Base-by-base conservation (phyloP, 352 stramenopile genomes). In the Lagenidium giganteum region DNA sequence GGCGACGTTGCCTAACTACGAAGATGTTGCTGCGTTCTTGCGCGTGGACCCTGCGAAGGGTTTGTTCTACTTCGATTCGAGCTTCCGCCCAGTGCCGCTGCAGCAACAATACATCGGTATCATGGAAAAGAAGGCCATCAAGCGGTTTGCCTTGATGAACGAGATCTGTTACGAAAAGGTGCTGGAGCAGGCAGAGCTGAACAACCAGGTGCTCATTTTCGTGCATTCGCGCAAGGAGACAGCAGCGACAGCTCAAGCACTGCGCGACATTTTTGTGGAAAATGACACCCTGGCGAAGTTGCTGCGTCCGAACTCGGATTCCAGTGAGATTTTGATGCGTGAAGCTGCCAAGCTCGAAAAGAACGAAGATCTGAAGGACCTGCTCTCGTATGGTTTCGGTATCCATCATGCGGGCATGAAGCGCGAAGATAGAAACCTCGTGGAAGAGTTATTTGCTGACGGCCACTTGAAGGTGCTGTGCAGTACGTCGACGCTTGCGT, bases 91-190 rank as follows among this genome's bases (percentile, higher is more conserved):
- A 4, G 97, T 99, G 46, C 96, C 97, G 5, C 66, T 99, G 52
- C 95, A 99, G 66, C 97, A 99, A 78, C 96, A 99, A 66, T 99
- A 99, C 65, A 98, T 99, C 62, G 97, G 97, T 11, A 95, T 99
- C 31, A 99, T 96, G 36, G 96, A 99, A 67, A 97, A 97, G 56
- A 99, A 99, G 69, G 93, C 97, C 21, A 96, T 99, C 46, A 98
- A 98, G 66, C 82, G 96, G 2, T 98, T 99, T 54, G 83, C 96
- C 32, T 70, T 99, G 58, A 98, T 99, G 87, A 99, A 99, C 70
- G 93, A 99, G 50, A 98, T 99, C 51, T 99, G 96, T 54, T 99
- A 99, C 61, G 97, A 99, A 48, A 99, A 99, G 61, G 88, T 97
- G 3, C 55, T 97, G 22, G 74, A 93, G 28, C 95, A 99, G 54